A percentile compares a stretch with the other conserved stretches of the same genome.
These are phyloP conservation scores for Debaryomycetaceae sp. DNA, from an alignment of 1,139 yeast species.

Conservation along the genomic window DNA sequence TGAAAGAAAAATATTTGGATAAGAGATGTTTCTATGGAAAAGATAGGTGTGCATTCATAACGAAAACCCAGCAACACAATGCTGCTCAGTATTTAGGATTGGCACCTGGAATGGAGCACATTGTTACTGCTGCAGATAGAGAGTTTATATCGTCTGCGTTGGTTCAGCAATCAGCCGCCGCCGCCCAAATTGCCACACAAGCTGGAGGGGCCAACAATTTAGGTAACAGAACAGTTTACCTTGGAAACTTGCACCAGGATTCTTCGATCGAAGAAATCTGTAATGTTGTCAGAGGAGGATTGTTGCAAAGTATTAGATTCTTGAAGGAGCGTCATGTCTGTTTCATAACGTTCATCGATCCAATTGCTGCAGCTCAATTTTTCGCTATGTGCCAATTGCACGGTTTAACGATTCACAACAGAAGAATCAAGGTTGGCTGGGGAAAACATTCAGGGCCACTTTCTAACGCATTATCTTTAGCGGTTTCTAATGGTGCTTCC, in stretches of 20 bases:
- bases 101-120: conserved; percentile 85
- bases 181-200: conserved; percentile 69
- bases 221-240: conserved; percentile 88
- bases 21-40: conserved; percentile 60
- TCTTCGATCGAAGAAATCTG: conserved; percentile 90
- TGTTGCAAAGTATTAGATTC: conserved; percentile 69
- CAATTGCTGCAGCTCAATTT: conserved; percentile 91
- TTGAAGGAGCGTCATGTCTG: conserved; percentile 84
- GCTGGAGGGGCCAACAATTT: conserved; percentile 77
- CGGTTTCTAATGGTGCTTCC: conserved; percentile 92
- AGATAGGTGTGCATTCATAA: conserved; percentile 70
- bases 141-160: conserved; percentile 58
- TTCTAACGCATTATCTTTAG: conserved; percentile 73
- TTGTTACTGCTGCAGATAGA: conserved; percentile 77
- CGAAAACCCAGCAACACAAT: conserved; percentile 93
- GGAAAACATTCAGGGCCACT: conserved; percentile 93
- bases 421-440: conserved; percentile 90
- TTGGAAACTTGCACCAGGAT: conserved; percentile 83
- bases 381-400: conserved; percentile 84
- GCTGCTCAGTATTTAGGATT: conserved; percentile 94
- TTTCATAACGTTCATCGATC: conserved; percentile 87
- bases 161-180: conserved; percentile 67
- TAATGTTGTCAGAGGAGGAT: conserved; percentile 90
- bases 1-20: conserved; percentile 52
- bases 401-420: conserved; percentile 75